Conservation (phyloP, 495 filamentous ascomycete genomes). For the Xylaria telfairii region DNA sequence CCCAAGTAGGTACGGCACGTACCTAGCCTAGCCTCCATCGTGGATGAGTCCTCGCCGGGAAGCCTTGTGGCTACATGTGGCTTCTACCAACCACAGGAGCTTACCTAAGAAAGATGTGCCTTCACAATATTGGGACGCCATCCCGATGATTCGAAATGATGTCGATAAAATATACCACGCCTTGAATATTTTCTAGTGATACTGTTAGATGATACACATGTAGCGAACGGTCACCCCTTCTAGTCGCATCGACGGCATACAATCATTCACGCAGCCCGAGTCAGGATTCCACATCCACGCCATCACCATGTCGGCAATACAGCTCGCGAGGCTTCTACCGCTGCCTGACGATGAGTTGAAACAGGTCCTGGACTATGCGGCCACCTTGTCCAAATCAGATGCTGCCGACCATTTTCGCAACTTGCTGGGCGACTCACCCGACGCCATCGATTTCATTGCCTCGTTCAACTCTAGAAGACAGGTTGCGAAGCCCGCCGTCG, state of each 20-base stretch:
- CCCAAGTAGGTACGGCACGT: too few relatives aligned
- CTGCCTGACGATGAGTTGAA: conserved; percentile 82
- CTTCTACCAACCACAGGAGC: too few relatives aligned
- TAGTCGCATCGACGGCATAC: background rate
- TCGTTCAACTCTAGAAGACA: conserved; percentile 81
- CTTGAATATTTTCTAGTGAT: background rate
- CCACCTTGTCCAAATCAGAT: conserved; percentile 69
- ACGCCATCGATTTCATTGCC: conserved; percentile 88
- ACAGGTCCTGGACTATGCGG: conserved; percentile 81
- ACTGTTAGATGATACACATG: background rate
- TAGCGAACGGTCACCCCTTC: background rate
- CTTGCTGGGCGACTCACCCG: conserved; percentile 84
- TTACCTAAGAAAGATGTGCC: too few relatives aligned
- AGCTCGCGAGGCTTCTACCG: conserved; percentile 78
- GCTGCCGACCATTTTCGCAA: conserved; percentile 85
- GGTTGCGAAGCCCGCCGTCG: conserved; percentile 40
- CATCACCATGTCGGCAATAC: conserved; percentile 62
- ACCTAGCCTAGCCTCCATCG: too few relatives aligned
- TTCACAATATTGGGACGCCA: too few relatives aligned
- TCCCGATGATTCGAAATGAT: background rate
- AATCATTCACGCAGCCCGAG: background rate
- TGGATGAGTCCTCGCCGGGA: conserved; percentile 21
- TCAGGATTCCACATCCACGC: background rate
- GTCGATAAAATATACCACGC: background rate
- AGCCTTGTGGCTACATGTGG: background rate